Percentiles rank a stretch among this genome's conserved stretches.
Conservation (phyloP, 2,329 filamentous ascomycete species). For the Calonectria crousiana region DNA sequence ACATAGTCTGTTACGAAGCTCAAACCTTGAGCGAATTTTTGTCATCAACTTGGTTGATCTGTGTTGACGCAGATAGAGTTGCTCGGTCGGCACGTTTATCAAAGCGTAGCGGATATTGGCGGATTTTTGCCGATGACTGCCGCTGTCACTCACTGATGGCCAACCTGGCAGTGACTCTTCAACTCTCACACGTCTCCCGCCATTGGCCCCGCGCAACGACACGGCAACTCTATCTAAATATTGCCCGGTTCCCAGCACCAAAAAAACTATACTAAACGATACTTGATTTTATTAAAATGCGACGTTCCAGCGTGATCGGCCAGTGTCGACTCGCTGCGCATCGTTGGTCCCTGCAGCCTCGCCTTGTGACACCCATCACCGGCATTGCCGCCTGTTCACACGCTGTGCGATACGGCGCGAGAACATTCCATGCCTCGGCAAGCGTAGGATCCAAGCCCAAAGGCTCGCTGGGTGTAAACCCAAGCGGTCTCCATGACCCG, state of each 20-base stretch:
- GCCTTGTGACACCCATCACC: constrained; percentile 30
- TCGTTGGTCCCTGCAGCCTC: constrained; percentile 33
- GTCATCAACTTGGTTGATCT: background rate
- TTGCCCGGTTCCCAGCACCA: background rate
- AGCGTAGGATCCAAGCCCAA: constrained; percentile 36
- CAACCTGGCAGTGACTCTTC: background rate
- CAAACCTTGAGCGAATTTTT: background rate
- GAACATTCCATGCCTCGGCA: constrained; percentile 30
- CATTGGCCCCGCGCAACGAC: constrained; percentile 8
- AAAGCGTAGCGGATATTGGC: constrained; percentile 36
- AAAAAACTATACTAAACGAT: background rate
- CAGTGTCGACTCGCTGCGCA: constrained; percentile 43
- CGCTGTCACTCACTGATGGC: constrained; percentile 32
- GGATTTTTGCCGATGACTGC: constrained; percentile 38
- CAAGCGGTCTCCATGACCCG: constrained; percentile 36
- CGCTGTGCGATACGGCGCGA: constrained; percentile 12
- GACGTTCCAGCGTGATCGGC: constrained; percentile 40
- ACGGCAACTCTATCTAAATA: background rate
- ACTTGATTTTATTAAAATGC: constrained; percentile 32
- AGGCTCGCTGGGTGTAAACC: constrained; percentile 36
- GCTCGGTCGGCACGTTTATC: constrained; percentile 28
- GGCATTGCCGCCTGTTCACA: constrained; percentile 16
- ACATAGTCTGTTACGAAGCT: background rate
- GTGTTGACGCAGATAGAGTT: constrained; percentile 17
- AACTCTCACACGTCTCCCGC: background rate